Base-by-base conservation (phyloP, 1,284 basidiomycete genomes). In the Ustilago crameri region DNA sequence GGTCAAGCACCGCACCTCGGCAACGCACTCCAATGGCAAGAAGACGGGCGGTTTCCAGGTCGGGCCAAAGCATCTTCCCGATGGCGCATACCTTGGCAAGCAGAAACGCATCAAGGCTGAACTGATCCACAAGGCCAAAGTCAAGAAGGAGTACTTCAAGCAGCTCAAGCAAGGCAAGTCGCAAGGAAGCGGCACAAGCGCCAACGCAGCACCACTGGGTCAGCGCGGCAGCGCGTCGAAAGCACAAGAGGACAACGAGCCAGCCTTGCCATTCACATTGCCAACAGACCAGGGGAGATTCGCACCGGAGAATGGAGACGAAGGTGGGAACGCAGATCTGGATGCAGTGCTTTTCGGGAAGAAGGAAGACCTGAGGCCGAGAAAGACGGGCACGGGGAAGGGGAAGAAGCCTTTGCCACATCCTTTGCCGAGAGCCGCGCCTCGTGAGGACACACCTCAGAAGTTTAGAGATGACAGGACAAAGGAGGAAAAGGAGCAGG, bases 61-160 rank as follows among this genome's bases (percentile, higher is more conserved):
- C 3, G 80, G 81, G 2, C 80, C 80, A 5, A 68, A 61, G 9
- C 75, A 82, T 45, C 75, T 78, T 24, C 78, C 81, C 4, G 76
- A 75, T 51, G 81, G 81, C 3, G 74, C 80, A 4, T 83, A 83
- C 55, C 63, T 83, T 8, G 81, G 81, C 20, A 71, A 78, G 85
- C 86, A 85, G 24, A 84, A 86, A 51, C 86, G 86, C 71, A 85
- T 86, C 78, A 87, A 87, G 70, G 84, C 85, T 18, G 84, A 85
- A 32, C 78, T 87, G 51, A 87, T 87, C 62, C 80, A 84, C 69
- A 85, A 86, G 47, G 86, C 86, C 34, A 86, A 86, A 74, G 81
- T 86, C 54, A 87, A 87, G 80, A 84, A 85, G 70, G 80, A 82
- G 18, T 87, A 84, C 70, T 86, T 84, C 52, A 86, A 85, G 75